phyloP scores from a whole-genome alignment of 805 yeast genomes.

The Teunomyces tritomae region DNA sequence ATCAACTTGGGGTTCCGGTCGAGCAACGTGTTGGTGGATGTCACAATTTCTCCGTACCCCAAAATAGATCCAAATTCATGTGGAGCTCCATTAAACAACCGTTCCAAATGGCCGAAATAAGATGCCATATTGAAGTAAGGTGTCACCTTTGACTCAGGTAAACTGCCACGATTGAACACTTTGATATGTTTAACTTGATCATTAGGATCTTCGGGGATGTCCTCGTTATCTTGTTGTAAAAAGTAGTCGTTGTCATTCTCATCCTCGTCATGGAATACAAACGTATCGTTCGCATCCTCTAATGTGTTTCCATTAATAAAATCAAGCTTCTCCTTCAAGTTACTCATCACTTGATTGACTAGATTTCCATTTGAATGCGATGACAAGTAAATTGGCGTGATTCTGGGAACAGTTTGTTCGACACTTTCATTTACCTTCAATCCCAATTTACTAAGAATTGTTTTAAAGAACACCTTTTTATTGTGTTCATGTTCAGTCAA shows the following conservation, averaged over 20 bases:
- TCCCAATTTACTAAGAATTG: constrained; percentile 58
- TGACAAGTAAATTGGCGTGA: constrained; percentile 64
- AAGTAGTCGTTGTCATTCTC: constrained; percentile 20
- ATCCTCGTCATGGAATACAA: constrained; percentile 45
- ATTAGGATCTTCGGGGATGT: constrained; percentile 53
- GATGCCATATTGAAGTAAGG: constrained; percentile 68
- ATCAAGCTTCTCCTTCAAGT: constrained; percentile 37
- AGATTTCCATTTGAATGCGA: constrained; percentile 35
- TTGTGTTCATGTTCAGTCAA: constrained; percentile 43
- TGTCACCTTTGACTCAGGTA: constrained; percentile 54
- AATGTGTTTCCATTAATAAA: constrained; percentile 27
- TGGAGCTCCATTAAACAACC: constrained; percentile 16
- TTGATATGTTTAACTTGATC: constrained; percentile 46
- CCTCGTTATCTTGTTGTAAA: constrained; percentile 17
- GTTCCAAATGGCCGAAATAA: constrained; percentile 48
- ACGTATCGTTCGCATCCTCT: constrained; percentile 58
- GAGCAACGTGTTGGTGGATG: constrained; percentile 79
- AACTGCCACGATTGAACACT: constrained; percentile 37
- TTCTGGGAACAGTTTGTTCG: constrained; percentile 52
- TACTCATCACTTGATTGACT: constrained; percentile 35
- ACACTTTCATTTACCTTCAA: constrained; percentile 59
- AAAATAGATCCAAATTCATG: constrained; percentile 59
- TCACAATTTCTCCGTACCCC: constrained; percentile 82
- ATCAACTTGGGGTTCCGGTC: constrained; percentile 68
- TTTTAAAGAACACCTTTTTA: constrained; percentile 57